Evolutionary conservation across 306 rosid genomes (phyloP).

Genomic region (Rosa multiflora): DNA sequence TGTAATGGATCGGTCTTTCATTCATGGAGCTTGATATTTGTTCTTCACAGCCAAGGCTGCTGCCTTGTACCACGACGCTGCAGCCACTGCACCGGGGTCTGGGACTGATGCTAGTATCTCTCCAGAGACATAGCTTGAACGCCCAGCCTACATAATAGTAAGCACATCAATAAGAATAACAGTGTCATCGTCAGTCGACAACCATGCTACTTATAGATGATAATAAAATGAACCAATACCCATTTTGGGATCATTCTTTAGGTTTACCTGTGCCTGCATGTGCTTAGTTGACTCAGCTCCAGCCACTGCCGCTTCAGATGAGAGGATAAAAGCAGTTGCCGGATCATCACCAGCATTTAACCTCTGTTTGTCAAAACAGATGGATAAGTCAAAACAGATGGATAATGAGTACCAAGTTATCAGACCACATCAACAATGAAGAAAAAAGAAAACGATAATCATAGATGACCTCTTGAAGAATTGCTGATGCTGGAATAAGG

Average conservation of each 20-base stretch:
- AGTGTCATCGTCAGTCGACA: neutral
- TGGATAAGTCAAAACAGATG: slow-evolving; percentile 21
- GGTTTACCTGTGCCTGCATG: slow-evolving; percentile 82
- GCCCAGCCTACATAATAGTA: slow-evolving; percentile 69
- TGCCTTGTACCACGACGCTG: slow-evolving; percentile 84
- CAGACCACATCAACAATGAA: slow-evolving; percentile 21
- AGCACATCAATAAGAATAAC: slow-evolving; percentile 19
- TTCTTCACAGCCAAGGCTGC: slow-evolving; percentile 69
- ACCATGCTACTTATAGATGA: neutral
- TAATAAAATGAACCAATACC: neutral
- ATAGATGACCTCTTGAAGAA: slow-evolving; percentile 66
- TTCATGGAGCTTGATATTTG: slow-evolving; percentile 38
- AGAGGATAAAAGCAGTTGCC: slow-evolving; percentile 63
- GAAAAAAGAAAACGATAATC: slow-evolving; percentile 16
- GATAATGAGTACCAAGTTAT: slow-evolving; percentile 18
- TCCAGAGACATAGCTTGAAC: slow-evolving; percentile 62
- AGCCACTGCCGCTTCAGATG: slow-evolving; percentile 75
- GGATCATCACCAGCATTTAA: slow-evolving; percentile 70
- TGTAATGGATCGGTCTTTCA: slow-evolving; percentile 8
- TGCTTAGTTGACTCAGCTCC: slow-evolving; percentile 88
- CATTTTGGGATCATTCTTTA: neutral
- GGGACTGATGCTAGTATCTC: slow-evolving; percentile 74
- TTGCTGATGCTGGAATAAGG: slow-evolving; percentile 75
- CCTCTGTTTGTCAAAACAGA: slow-evolving; percentile 47
- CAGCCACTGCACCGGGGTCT: slow-evolving; percentile 99